Base-by-base conservation (phyloP, 441 rosid genomes). In the Adansonia rubrostipa region DNA sequence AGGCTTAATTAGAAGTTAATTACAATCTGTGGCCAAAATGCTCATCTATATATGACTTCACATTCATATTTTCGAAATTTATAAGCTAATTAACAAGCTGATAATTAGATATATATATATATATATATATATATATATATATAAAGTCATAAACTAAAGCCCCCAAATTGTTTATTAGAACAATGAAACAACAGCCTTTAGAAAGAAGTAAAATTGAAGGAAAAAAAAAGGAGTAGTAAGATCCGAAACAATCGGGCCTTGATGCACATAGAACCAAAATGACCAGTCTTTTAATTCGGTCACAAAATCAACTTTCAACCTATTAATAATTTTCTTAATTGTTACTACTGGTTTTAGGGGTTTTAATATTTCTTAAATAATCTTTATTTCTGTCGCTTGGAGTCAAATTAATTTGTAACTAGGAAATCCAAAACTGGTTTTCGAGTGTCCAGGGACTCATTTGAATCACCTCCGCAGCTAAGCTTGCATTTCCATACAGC, bases 381-480 rank as follows among this genome's bases (percentile, higher is more conserved):
- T 45, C 11, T 28, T 17, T 42, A 42, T 40, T 66, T 66, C 6
- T 9, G n/a, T n/a, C n/a, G 11, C 17, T 64, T 5, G 19, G 20
- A 14, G 5, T 64, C 7, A 1, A 17, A 1, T 14, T 28, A 28
- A 33, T 13, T 28, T 13, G 33, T 2, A 36, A 14, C 1, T n/a
- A 64, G 7, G 36, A 5, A 14, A 65, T 15, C 50, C 13, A 65
- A 28, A 63, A 28, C 44, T 67, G 24, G 53, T 67, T 53, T 2
- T 15, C 71, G 1, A 67, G 24, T 44, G 53, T 67, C 53, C 71
- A 70, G 13, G 58, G 74, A 50, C 44, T 70, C 19, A 70, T 48
- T 70, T 70, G 19, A 70, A 50, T 20, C 74, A 70, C 19, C 60
- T 70, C 60, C 20, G 22, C 60, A 48, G 54, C 72, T 67, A 45